Conservation (phyloP, 768 basidiomycete genomes). For the Cystofilobasidium bisporidii region DNA sequence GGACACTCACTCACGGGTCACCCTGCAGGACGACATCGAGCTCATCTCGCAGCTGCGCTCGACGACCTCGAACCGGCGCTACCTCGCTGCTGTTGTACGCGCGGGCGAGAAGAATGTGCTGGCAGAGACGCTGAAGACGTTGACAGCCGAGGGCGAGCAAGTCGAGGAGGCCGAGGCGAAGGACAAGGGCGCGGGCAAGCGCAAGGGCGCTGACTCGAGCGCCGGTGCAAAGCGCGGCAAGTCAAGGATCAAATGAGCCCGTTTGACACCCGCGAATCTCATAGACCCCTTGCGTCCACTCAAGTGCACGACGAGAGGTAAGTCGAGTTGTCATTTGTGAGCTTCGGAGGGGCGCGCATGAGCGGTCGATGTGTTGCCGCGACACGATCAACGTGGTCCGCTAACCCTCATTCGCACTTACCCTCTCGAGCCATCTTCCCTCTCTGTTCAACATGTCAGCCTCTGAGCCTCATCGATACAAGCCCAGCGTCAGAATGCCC, state of each 20-base stretch:
- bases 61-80: slow-evolving; percentile 4
- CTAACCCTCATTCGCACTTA: too few relatives aligned
- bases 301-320: too few relatives aligned
- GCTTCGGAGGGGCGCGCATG: too few relatives aligned
- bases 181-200: slow-evolving; percentile 29
- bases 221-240: background rate
- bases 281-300: too few relatives aligned
- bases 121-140: slow-evolving; percentile 15
- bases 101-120: slow-evolving; percentile 29
- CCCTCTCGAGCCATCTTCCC: too few relatives aligned
- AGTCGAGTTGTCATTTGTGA: too few relatives aligned
- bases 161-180: background rate
- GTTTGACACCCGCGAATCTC: too few relatives aligned
- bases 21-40: slow-evolving; percentile 17
- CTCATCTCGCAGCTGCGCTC: slow-evolving; percentile 1
- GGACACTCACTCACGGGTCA: background rate
- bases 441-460: too few relatives aligned
- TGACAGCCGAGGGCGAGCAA: background rate
- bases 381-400: too few relatives aligned
- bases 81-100: slow-evolving; percentile 27
- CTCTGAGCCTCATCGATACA: too few relatives aligned
- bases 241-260: slow-evolving; percentile 9
- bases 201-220: slow-evolving; percentile 30
- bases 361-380: too few relatives aligned
- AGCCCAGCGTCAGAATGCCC: too few relatives aligned